Evolutionary conservation across 2,329 filamentous ascomycete genomes (phyloP).

Genomic region (Hansfordia pulvinata): DNA sequence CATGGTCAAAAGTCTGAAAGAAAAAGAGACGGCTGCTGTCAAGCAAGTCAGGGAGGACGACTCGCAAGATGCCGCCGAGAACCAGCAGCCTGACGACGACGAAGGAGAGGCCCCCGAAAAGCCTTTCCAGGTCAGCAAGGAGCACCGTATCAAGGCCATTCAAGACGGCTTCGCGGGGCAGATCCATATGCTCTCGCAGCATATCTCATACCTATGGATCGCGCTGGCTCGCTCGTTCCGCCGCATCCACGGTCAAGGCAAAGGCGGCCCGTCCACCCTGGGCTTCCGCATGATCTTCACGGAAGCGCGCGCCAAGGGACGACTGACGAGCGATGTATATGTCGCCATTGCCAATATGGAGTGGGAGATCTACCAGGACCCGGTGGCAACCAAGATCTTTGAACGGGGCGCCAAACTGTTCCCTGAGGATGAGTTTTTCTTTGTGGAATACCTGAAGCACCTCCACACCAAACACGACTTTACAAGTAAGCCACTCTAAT

Average conservation of each 20-base stretch:
- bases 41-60: conserved; percentile 41
- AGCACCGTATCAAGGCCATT: conserved; percentile 48
- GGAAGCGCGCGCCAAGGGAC: conserved; percentile 75
- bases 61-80: conserved; percentile 19
- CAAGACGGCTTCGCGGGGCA: conserved; percentile 59
- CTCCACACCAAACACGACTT: conserved; percentile 84
- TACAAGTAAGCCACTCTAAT: conserved; percentile 52
- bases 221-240: conserved; percentile 88
- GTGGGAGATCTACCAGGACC: conserved; percentile 90
- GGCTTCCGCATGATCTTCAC: conserved; percentile 82
- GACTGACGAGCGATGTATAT: conserved; percentile 88
- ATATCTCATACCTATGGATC: conserved; percentile 90
- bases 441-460: conserved; percentile 92
- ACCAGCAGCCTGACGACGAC: conserved; percentile 6
- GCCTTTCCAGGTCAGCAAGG: conserved; percentile 40
- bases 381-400: conserved; percentile 86
- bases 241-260: conserved; percentile 78
- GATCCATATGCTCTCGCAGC: conserved; percentile 63
- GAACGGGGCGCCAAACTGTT: conserved; percentile 89
- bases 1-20: conserved; percentile 60
- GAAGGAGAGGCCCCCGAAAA: conserved; percentile 35
- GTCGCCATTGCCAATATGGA: conserved; percentile 87
- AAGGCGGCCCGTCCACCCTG: conserved; percentile 35
- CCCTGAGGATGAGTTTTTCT: conserved; percentile 84
- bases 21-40: conserved; percentile 44